These are phyloP conservation scores for Teratosphaeria nubilosa DNA, from an alignment of 2,329 filamentous ascomycete species.

Conservation along the genomic window DNA sequence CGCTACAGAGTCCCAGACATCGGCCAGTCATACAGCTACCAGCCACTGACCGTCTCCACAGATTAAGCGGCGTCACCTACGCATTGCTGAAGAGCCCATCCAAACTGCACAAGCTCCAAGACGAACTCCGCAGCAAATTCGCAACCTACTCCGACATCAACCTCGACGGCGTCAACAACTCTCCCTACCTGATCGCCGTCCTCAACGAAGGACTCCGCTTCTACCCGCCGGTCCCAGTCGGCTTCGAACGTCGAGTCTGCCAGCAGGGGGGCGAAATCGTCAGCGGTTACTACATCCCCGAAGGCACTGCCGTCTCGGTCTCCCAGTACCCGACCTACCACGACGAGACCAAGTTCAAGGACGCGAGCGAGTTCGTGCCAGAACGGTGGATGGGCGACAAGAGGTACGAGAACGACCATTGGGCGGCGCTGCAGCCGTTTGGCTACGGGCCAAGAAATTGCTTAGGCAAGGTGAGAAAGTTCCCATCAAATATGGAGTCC, in stretches of 20 bases:
- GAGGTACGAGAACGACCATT: slow-evolving; percentile 20
- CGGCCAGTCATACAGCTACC: slow-evolving; percentile 45
- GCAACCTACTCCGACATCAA: slow-evolving; percentile 24
- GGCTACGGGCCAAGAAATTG: slow-evolving; percentile 23
- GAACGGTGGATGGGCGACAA: slow-evolving; percentile 21
- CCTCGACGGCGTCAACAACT: slow-evolving; percentile 23
- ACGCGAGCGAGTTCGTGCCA: slow-evolving; percentile 18
- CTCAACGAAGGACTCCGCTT: slow-evolving; percentile 27
- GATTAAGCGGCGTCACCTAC: slow-evolving; percentile 58
- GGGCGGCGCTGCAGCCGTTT: slow-evolving; percentile 21
- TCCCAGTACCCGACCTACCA: slow-evolving; percentile 16
- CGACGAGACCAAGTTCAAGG: slow-evolving; percentile 16
- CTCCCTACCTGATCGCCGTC: slow-evolving; percentile 30
- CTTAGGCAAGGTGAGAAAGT: slow-evolving; percentile 17
- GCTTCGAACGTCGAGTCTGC: slow-evolving; percentile 15
- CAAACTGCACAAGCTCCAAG: slow-evolving; percentile 43
- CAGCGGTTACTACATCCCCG: slow-evolving; percentile 20
- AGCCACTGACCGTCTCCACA: neutral
- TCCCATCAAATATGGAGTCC: neutral
- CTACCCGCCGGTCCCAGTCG: slow-evolving; percentile 27
- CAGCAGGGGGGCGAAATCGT: slow-evolving; percentile 11
- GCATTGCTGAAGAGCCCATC: slow-evolving; percentile 54
- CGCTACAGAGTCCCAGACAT: slow-evolving; percentile 67
- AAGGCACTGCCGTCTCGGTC: slow-evolving; percentile 16
- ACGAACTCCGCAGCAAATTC: slow-evolving; percentile 41